A percentile compares a stretch with the other conserved stretches of the same genome.
phyloP scores from a whole-genome alignment of 257 asterid genomes.

The Asclepias syriaca region DNA sequence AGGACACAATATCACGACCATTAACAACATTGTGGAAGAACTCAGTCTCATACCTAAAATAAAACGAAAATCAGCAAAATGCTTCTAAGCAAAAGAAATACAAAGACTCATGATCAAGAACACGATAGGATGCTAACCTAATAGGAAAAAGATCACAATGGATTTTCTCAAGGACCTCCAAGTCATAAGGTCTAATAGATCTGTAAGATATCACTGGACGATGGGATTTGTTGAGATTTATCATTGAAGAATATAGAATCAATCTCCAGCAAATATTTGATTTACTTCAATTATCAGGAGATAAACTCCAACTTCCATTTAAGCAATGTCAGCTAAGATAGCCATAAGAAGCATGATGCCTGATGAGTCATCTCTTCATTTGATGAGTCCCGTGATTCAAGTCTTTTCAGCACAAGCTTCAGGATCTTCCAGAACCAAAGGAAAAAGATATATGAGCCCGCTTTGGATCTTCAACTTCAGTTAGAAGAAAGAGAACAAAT shows the following conservation, averaged over 20 bases:
- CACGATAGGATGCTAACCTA: conserved; percentile 46
- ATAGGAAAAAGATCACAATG: conserved; percentile 87
- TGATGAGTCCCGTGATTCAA: conserved; percentile 3
- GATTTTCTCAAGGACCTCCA: conserved; percentile 62
- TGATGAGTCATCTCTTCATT: conserved; percentile 4
- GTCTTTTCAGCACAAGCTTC: not conserved
- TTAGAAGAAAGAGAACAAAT: not conserved
- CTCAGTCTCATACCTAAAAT: conserved; percentile 76
- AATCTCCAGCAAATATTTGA: conserved; percentile 55
- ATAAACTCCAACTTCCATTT: conserved; percentile 53
- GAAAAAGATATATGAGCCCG: not conserved
- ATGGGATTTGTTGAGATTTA: conserved; percentile 44
- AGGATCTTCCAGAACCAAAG: not conserved
- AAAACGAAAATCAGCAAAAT: conserved; percentile 5
- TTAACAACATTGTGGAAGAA: conserved; percentile 86
- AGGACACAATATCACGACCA: conserved; percentile 83
- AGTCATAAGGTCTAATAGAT: conserved; percentile 68
- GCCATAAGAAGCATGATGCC: conserved; percentile 47
- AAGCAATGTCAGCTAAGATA: conserved; percentile 39
- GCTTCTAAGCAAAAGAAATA: conserved; percentile 20
- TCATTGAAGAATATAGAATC: conserved; percentile 51
- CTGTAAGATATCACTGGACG: conserved; percentile 62
- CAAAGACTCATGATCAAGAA: conserved; percentile 6
- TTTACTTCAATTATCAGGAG: conserved; percentile 26
- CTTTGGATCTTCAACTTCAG: conserved; percentile 7